These are phyloP conservation scores for Cryptococcus sp. DNA, from an alignment of 1,284 basidiomycete species.

Conservation along the genomic window DNA sequence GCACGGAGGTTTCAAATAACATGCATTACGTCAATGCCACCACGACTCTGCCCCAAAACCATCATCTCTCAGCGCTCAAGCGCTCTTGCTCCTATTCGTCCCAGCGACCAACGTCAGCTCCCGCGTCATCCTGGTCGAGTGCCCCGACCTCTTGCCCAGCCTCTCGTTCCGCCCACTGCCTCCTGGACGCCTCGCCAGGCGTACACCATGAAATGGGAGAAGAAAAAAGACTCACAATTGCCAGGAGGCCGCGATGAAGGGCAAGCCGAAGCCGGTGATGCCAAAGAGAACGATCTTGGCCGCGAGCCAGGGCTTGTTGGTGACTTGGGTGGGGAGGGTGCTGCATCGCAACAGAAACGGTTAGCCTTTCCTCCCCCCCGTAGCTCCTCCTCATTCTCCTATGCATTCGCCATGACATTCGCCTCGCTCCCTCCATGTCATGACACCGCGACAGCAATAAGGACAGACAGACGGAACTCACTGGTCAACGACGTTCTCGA, in stretches of 20 bases:
- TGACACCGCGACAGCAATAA: background rate
- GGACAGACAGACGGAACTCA: slow-evolving; percentile 16
- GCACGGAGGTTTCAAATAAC: too few species aligned
- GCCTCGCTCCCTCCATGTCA: background rate
- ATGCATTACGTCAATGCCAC: too few species aligned
- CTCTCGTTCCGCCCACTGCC: too few species aligned
- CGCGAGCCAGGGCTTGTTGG: slow-evolving; percentile 39
- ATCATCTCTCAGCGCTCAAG: too few species aligned
- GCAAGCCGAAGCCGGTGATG: slow-evolving; percentile 28
- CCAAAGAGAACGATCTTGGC: slow-evolving; percentile 35
- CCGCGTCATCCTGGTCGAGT: too few species aligned
- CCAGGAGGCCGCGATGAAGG: slow-evolving; percentile 33
- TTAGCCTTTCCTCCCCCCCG: slow-evolving; percentile 1
- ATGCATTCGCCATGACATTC: too few species aligned
- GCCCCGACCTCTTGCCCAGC: too few species aligned
- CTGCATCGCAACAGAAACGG: slow-evolving; percentile 11
- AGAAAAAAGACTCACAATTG: slow-evolving; percentile 30
- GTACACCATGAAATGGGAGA: too few species aligned
- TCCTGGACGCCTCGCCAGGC: too few species aligned
- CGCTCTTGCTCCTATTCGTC: too few species aligned
- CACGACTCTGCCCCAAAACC: too few species aligned
- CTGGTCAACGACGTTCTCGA: slow-evolving; percentile 41
- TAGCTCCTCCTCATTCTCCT: background rate
- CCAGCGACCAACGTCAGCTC: too few species aligned
- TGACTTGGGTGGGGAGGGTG: slow-evolving; percentile 40